phyloP scores from a whole-genome alignment of 2,329 filamentous ascomycete species.

The Aspergillus uvarum region DNA sequence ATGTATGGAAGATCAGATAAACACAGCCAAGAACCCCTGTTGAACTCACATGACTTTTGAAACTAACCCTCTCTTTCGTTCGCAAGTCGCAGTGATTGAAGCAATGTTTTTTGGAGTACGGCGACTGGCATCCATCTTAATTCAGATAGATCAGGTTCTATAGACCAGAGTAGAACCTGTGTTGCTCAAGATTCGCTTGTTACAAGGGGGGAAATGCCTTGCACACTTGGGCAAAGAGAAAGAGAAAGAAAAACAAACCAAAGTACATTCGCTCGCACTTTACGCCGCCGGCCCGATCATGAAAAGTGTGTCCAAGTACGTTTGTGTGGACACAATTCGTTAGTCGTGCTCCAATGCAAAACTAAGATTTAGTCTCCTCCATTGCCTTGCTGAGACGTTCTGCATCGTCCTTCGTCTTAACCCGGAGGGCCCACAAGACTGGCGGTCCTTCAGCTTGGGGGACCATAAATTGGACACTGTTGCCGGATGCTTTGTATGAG shows the following conservation, averaged over 20 bases:
- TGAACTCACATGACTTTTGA: too few species aligned
- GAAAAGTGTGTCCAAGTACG: constrained; percentile 13
- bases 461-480: constrained; percentile 45
- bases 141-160: background rate
- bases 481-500: constrained; percentile 58
- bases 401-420: constrained; percentile 49
- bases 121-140: background rate
- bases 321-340: constrained; percentile 16
- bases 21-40: too few species aligned
- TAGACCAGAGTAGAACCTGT: background rate
- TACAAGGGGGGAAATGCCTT: background rate
- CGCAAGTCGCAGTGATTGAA: background rate
- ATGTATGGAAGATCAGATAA: too few species aligned
- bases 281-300: background rate
- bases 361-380: constrained; percentile 24
- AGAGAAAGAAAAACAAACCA: constrained; percentile 14
- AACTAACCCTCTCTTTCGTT: background rate
- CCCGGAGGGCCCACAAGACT: constrained; percentile 70
- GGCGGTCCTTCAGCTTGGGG: constrained; percentile 60
- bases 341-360: constrained; percentile 2
- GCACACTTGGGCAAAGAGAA: background rate
- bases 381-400: constrained; percentile 17
- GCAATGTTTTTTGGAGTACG: background rate
- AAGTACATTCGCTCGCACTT: constrained; percentile 12
- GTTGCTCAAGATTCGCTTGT: background rate